phyloP scores from a whole-genome alignment of 805 yeast genomes.

The Lipomyces japonicus region DNA sequence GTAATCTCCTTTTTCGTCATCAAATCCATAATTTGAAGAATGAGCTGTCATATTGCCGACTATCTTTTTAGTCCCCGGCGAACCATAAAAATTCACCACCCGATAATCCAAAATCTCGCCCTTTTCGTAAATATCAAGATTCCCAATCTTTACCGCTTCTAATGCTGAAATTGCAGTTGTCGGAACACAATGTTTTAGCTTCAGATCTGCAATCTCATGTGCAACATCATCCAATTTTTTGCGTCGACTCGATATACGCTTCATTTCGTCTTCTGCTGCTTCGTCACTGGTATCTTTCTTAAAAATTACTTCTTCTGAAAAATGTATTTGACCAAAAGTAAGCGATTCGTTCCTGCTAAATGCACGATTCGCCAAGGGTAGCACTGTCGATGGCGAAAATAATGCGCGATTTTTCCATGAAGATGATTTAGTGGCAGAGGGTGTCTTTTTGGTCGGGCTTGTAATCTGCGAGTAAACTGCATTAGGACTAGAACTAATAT shows the following conservation, averaged over 20 bases:
- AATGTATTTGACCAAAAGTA: too few relatives aligned
- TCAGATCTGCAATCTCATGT: slow-evolving; percentile 6
- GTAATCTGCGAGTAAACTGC: background rate
- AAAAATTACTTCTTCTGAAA: slow-evolving; percentile 10
- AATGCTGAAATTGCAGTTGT: slow-evolving; percentile 7
- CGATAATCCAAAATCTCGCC: slow-evolving; percentile 55
- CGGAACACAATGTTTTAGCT: background rate
- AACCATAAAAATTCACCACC: slow-evolving; percentile 52
- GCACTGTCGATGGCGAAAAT: background rate
- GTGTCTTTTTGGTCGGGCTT: slow-evolving; percentile 6
- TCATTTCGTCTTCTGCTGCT: slow-evolving; percentile 22
- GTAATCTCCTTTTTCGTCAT: slow-evolving; percentile 65
- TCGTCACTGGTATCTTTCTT: slow-evolving; percentile 12
- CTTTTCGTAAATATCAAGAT: slow-evolving; percentile 53
- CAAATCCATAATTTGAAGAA: slow-evolving; percentile 60
- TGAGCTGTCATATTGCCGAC: slow-evolving; percentile 29
- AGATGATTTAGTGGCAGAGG: slow-evolving; percentile 1
- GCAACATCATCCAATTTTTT: slow-evolving; percentile 14
- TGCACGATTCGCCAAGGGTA: too few relatives aligned
- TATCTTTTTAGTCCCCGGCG: slow-evolving; percentile 27
- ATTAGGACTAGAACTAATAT: too few relatives aligned
- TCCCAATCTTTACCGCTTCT: slow-evolving; percentile 7
- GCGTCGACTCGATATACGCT: slow-evolving; percentile 7
- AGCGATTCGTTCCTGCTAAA: too few relatives aligned
- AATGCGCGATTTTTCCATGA: slow-evolving; percentile 11